These are phyloP conservation scores for Globisporangium polare DNA, from an alignment of 352 stramenopile species.

Conservation along the genomic window DNA sequence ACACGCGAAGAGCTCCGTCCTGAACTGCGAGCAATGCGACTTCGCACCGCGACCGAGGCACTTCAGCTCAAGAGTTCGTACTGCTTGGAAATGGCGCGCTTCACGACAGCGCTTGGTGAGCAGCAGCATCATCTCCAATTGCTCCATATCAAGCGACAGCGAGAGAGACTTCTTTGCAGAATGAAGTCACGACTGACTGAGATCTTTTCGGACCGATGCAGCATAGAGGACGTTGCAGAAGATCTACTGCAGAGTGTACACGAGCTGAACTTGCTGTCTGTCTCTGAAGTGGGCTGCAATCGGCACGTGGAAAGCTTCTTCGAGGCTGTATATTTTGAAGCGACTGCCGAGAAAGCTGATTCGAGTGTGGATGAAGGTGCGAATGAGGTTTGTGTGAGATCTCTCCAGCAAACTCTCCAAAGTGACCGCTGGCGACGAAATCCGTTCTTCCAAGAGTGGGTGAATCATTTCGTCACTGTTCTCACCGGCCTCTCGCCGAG, in stretches of 20 bases:
- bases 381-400: too few relatives aligned
- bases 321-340: background rate
- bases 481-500: background rate
- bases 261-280: background rate
- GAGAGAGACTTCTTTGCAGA: background rate
- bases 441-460: constrained; percentile 6
- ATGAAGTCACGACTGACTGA: background rate
- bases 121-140: background rate
- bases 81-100: background rate
- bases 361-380: background rate
- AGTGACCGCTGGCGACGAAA: background rate
- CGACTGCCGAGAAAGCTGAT: background rate
- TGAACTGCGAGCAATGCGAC: background rate
- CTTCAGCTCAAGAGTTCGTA: constrained; percentile 3
- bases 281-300: background rate
- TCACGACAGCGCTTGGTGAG: background rate
- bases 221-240: background rate
- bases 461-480: background rate
- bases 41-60: background rate
- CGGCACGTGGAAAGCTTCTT: constrained; percentile 1
- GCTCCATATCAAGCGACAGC: background rate
- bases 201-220: constrained; percentile 2
- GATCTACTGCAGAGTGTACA: constrained; percentile 4
- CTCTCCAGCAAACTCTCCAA: background rate
- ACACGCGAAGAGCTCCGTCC: background rate